These are phyloP conservation scores for Yamadazyma taylorii DNA, from an alignment of 1,139 yeast species.

Conservation along the genomic window DNA sequence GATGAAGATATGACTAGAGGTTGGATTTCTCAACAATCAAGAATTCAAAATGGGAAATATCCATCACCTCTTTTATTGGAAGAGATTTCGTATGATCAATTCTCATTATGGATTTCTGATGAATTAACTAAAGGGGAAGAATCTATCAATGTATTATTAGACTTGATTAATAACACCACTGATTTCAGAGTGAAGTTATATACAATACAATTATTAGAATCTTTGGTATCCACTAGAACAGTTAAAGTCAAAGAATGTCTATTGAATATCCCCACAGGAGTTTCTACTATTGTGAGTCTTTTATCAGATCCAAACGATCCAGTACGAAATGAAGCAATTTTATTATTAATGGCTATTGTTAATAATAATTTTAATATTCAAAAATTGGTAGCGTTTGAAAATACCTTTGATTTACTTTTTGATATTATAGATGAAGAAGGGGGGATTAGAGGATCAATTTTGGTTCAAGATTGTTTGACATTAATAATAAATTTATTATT, in stretches of 20 bases:
- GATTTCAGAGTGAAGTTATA: slow-evolving; percentile 81
- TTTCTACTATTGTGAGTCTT: slow-evolving; percentile 69
- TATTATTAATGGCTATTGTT: slow-evolving; percentile 79
- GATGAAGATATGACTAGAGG: slow-evolving; percentile 59
- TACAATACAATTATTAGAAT: slow-evolving; percentile 81
- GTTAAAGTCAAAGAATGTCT: slow-evolving; percentile 72
- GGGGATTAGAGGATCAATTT: slow-evolving; percentile 84
- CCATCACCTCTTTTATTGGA: slow-evolving; percentile 76
- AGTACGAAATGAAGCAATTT: slow-evolving; percentile 83
- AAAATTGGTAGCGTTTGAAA: slow-evolving; percentile 91
- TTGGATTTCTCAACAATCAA: slow-evolving; percentile 76
- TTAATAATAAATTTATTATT: slow-evolving; percentile 69
- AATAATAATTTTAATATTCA: slow-evolving; percentile 85
- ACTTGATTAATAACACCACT: slow-evolving; percentile 47
- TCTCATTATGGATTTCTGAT: slow-evolving; percentile 94
- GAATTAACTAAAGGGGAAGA: slow-evolving; percentile 75
- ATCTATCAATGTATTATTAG: slow-evolving; percentile 57
- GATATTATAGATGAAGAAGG: slow-evolving; percentile 83
- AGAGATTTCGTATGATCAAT: slow-evolving; percentile 69
- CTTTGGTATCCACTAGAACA: slow-evolving; percentile 78
- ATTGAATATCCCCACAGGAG: slow-evolving; percentile 72
- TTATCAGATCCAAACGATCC: slow-evolving; percentile 80
- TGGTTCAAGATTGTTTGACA: slow-evolving; percentile 86
- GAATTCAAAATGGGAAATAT: slow-evolving; percentile 76
- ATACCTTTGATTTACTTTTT: slow-evolving; percentile 81